Evolutionary conservation across 345 rosid genomes (phyloP).

Genomic region (Gossypium longicalyx): DNA sequence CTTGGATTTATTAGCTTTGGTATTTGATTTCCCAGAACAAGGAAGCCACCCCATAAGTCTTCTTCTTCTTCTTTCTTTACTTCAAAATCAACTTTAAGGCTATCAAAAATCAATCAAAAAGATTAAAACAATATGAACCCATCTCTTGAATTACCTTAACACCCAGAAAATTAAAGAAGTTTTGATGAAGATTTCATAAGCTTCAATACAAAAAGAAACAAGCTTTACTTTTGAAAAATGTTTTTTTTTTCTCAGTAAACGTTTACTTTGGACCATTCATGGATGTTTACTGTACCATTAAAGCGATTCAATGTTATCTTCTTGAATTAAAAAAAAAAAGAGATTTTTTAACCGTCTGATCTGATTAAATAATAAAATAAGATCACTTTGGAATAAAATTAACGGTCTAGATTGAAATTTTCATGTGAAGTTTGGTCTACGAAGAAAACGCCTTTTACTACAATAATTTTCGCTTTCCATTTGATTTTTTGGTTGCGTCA

Average conservation of each 20-base stretch:
- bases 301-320: not conserved
- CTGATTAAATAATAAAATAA: not conserved
- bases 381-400: not conserved
- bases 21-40: conserved; percentile 58
- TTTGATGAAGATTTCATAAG: not conserved
- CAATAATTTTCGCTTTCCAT: not conserved
- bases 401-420: not conserved
- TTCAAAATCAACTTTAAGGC: not conserved
- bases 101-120: not conserved
- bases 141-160: not conserved
- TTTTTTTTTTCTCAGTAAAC: not conserved
- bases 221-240: not conserved
- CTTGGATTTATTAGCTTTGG: conserved; percentile 28
- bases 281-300: not conserved
- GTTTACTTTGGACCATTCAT: conserved; percentile 13
- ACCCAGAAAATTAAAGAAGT: not conserved
- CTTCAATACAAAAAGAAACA: not conserved
- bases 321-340: not conserved
- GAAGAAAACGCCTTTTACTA: too few relatives aligned
- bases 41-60: conserved; percentile 65
- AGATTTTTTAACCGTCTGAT: not conserved
- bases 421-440: not conserved
- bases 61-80: not conserved
- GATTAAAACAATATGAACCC: not conserved
- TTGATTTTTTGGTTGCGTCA: not conserved